Conservation (phyloP, 2,329 filamentous ascomycete genomes). For the Annulohypoxylon truncatum region DNA sequence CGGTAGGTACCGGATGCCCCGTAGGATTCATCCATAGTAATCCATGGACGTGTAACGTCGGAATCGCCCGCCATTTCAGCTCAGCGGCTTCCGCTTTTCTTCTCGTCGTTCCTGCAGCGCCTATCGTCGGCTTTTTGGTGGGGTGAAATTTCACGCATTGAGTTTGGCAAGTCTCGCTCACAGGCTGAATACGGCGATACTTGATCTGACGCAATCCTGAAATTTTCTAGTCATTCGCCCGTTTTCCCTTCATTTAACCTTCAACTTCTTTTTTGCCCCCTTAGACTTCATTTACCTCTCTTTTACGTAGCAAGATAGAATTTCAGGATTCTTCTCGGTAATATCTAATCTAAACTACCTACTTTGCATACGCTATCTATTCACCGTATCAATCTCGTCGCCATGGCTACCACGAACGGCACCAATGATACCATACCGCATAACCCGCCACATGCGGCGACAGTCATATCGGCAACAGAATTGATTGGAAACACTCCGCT, state of each 20-base stretch:
- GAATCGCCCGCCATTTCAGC: neutral
- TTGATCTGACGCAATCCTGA: constrained; percentile 28
- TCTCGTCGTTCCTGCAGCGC: constrained; percentile 23
- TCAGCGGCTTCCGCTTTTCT: neutral
- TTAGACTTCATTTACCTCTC: neutral
- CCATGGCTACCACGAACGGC: constrained; percentile 31
- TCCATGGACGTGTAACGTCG: neutral
- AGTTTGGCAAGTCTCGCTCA: constrained; percentile 12
- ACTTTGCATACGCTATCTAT: neutral
- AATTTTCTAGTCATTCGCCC: constrained; percentile 12
- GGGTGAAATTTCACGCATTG: constrained; percentile 26
- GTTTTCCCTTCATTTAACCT: neutral
- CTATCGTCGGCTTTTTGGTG: constrained; percentile 38
- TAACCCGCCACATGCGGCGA: constrained; percentile 46
- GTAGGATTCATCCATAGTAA: neutral
- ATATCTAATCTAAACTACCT: constrained; percentile 2
- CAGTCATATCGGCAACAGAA: constrained; percentile 75
- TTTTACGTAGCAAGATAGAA: neutral
- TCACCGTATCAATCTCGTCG: neutral
- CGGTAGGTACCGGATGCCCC: neutral
- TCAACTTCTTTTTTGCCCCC: neutral
- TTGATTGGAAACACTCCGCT: constrained; percentile 97
- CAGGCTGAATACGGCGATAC: constrained; percentile 30
- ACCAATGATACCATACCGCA: constrained; percentile 39
- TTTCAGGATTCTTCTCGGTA: neutral